phyloP scores from a whole-genome alignment of 2,329 filamentous ascomycete genomes.

The Fusarium miscanthi region DNA sequence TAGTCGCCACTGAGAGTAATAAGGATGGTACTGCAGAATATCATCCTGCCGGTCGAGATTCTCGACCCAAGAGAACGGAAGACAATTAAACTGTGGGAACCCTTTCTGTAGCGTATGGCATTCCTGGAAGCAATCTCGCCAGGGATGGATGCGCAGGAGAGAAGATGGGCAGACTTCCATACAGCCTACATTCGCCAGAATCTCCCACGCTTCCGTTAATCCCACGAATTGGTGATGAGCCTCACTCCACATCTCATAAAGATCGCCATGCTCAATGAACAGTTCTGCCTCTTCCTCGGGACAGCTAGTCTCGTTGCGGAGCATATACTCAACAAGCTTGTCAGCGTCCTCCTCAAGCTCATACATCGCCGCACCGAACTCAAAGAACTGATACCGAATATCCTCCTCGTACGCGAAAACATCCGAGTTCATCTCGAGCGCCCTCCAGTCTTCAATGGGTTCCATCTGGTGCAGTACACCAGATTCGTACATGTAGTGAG shows the following conservation, averaged over 20 bases:
- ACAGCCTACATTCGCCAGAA: slow-evolving; percentile 1
- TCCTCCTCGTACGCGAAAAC: slow-evolving; percentile 1
- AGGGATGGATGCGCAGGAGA: neutral
- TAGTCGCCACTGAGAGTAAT: neutral
- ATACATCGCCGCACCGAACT: slow-evolving; percentile 8
- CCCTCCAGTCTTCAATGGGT: neutral
- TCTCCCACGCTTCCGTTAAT: slow-evolving; percentile 6
- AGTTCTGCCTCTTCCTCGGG: neutral
- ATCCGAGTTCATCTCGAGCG: neutral
- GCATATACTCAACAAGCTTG: neutral
- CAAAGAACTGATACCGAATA: slow-evolving; percentile 19
- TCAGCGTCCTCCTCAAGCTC: neutral
- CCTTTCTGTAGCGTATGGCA: neutral
- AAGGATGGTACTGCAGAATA: slow-evolving; percentile 7
- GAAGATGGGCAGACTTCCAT: slow-evolving; percentile 27
- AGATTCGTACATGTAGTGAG: neutral
- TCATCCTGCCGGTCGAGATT: slow-evolving; percentile 1
- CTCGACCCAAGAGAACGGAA: neutral
- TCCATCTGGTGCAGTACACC: neutral
- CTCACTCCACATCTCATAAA: neutral
- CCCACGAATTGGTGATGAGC: neutral
- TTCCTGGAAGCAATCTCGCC: neutral
- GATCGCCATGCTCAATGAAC: neutral
- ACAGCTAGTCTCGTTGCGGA: fast-evolving
- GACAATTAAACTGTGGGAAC: neutral